Evolutionary conservation across 2,329 filamentous ascomycete genomes (phyloP).

Genomic region (Atkinsonella texensis): DNA sequence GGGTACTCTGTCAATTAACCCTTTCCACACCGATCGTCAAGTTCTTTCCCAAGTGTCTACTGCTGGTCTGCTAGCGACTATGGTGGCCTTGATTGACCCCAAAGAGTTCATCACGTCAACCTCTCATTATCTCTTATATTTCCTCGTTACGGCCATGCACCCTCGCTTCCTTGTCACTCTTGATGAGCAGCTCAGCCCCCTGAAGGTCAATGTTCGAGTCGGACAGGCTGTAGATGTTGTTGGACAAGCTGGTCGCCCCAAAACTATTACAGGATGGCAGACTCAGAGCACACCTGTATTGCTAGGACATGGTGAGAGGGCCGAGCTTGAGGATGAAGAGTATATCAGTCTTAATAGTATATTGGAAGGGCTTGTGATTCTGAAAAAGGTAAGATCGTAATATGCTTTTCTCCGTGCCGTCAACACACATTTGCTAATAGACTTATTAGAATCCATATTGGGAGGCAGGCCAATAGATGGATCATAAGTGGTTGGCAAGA

Average conservation of each 20-base stretch:
- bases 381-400: slow-evolving; percentile 68
- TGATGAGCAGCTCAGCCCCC: slow-evolving; percentile 84
- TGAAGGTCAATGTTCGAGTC: slow-evolving; percentile 92
- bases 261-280: slow-evolving; percentile 99
- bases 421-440: slow-evolving; percentile 9
- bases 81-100: slow-evolving; percentile 89
- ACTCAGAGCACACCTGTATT: slow-evolving; percentile 98
- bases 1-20: slow-evolving; percentile 87
- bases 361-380: slow-evolving; percentile 86
- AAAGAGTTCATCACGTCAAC: slow-evolving; percentile 64
- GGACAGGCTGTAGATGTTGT: slow-evolving; percentile 98
- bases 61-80: slow-evolving; percentile 76
- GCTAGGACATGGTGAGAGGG: slow-evolving; percentile 85
- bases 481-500: background rate
- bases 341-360: slow-evolving; percentile 87
- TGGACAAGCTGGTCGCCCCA: slow-evolving; percentile 88
- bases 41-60: slow-evolving; percentile 86
- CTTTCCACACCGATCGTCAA: slow-evolving; percentile 98
- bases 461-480: slow-evolving; percentile 25
- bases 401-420: background rate
- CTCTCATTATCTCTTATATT: slow-evolving; percentile 91
- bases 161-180: slow-evolving; percentile 93
- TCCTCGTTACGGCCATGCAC: slow-evolving; percentile 91
- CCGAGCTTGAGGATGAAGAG: slow-evolving; percentile 94
- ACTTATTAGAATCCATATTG: slow-evolving; percentile 26